Evolutionary conservation across 176 grass and related monocot genomes (phyloP).

Genomic region (Sorghum bicolor): DNA sequence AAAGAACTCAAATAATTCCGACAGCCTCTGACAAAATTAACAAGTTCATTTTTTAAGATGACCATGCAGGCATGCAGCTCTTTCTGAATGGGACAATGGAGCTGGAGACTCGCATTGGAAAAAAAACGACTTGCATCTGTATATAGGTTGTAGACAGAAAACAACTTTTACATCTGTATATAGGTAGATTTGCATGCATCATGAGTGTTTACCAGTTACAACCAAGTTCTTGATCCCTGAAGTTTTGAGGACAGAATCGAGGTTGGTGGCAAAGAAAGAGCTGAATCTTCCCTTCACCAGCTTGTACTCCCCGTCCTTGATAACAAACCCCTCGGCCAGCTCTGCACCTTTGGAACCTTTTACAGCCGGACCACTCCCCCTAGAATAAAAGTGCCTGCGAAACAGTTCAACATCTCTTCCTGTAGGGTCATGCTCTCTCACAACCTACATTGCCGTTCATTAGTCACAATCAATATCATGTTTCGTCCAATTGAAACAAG

Average conservation of each 20-base stretch:
- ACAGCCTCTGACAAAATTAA: not conserved
- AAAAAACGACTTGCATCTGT: not conserved
- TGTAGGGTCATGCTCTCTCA: slow-evolving; percentile 82
- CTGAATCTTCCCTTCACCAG: slow-evolving; percentile 91
- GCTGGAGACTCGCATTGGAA: no score
- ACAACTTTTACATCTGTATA: not conserved
- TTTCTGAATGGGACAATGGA: not conserved
- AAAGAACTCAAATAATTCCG: not conserved
- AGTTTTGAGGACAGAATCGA: slow-evolving; percentile 72
- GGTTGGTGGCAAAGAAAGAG: slow-evolving; percentile 78
- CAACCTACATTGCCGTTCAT: slow-evolving; percentile 56
- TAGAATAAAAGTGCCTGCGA: slow-evolving; percentile 56
- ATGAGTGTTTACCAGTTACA: slow-evolving; percentile 57
- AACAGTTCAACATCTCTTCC: slow-evolving; percentile 88
- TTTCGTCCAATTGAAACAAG: not conserved
- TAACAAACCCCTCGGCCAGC: slow-evolving; percentile 64
- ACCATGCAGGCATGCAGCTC: not conserved
- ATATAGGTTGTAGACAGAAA: not conserved
- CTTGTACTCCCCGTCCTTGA: slow-evolving; percentile 77
- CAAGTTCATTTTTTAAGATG: no score
- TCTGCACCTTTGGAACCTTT: slow-evolving; percentile 74
- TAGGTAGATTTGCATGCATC: not conserved
- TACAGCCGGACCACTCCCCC: slow-evolving; percentile 62
- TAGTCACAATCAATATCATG: not conserved
- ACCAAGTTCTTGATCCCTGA: slow-evolving; percentile 72